Conservation (phyloP, 2,329 filamentous ascomycete genomes). For the Fusarium metavorans region DNA sequence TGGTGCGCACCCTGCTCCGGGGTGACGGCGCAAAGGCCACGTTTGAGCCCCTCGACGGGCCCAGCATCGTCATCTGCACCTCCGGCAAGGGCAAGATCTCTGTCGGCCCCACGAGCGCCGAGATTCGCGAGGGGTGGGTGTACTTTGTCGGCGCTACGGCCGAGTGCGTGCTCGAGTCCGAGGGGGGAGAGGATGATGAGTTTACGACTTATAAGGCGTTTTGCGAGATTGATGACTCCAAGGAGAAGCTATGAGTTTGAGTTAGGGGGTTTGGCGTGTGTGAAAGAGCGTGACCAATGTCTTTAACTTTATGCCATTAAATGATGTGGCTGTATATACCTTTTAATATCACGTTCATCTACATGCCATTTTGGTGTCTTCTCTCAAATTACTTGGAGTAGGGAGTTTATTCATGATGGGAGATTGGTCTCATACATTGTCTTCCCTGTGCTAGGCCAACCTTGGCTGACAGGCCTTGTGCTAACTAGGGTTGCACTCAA, state of each 20-base stretch:
- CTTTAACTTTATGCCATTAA: background rate
- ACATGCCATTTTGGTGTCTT: background rate
- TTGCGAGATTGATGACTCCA: constrained; percentile 77
- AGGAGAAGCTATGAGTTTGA: constrained; percentile 39
- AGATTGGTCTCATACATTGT: background rate
- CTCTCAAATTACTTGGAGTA: background rate
- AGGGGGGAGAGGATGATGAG: constrained; percentile 70
- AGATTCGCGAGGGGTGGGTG: constrained; percentile 78
- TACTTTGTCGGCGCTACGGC: constrained; percentile 92
- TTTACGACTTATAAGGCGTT: constrained; percentile 95
- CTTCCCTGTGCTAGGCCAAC: background rate
- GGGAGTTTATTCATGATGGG: background rate
- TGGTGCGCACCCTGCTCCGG: constrained; percentile 83
- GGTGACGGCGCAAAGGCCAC: constrained; percentile 82
- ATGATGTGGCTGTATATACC: background rate
- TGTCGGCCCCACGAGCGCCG: constrained; percentile 84
- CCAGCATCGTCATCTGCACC: constrained; percentile 94
- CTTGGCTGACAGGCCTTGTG: background rate
- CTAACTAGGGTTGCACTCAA: background rate
- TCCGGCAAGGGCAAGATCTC: constrained; percentile 84
- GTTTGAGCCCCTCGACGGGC: constrained; percentile 87
- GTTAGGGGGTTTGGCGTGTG: constrained; percentile 4
- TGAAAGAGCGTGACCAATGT: constrained; percentile 4
- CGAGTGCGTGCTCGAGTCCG: constrained; percentile 81
- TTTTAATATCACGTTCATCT: background rate